Base-by-base conservation (phyloP, 495 filamentous ascomycete species). In the Neurospora sp. region DNA sequence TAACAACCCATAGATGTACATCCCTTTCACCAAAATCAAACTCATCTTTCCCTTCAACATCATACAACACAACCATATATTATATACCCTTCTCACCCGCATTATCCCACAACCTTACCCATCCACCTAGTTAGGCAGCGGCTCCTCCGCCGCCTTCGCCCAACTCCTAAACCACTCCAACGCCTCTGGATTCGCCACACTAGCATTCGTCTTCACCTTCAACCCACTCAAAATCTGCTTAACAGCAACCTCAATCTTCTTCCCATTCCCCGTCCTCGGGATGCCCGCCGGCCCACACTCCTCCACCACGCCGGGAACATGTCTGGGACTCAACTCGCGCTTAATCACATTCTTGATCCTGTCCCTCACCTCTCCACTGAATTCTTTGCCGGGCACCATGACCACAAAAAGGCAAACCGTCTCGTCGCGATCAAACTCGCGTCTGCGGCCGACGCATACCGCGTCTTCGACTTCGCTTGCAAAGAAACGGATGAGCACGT, bases 221-320 rank as follows among this genome's bases (percentile, higher is more conserved):
- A 92, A 86, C 9, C 94, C 94, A 41, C 91, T 94, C n/a, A 97
- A 79, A 48, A 97, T 97, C 84, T 96, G 93, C 83, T 97, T 97
- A 37, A 97, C 94, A 3, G 93, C 92, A 41, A 94, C 92, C 78
- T 97, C 94, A 46, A 97, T 93, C 83, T 97, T 97, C 84, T 97
- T 97, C 53, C 94, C 94, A 77, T 97, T 97, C 0, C 89, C 90
- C 39, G 94, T 98, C 76, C 93, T 89, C 1, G 94, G 94, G 68
- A 98, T 93, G 68, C 95, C 93, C 0, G 78, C 82, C 0, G 86
- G 87, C 4, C 27, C 53, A 70, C 90, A 92, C 77, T 90, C 89
- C 73, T 93, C 92, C 59, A 97, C 85, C n/a, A 94, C 82, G 0
- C 88, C 90, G 6, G 94, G 94, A 9, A 97, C 92, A 84, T 98